Evolutionary conservation across 2,329 filamentous ascomycete genomes (phyloP).

Genomic region (Elsinoe fawcettii): DNA sequence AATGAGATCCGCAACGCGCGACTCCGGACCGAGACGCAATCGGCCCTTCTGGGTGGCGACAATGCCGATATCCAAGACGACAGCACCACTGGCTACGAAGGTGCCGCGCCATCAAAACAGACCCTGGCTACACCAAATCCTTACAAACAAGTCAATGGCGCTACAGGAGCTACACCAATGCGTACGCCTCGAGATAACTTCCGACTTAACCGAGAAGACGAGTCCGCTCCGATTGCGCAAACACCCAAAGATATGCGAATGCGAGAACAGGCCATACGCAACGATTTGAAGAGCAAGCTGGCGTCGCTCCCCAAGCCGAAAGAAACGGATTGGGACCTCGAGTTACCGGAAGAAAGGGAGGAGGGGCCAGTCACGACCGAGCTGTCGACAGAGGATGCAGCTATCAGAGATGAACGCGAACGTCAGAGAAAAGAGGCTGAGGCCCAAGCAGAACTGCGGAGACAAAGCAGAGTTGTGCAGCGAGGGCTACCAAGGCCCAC

Average conservation of each 20-base stretch:
- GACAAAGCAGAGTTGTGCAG: conserved; percentile 89
- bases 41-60: conserved; percentile 84
- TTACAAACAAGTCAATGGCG: conserved; percentile 52
- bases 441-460: conserved; percentile 62
- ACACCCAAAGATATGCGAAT: conserved; percentile 71
- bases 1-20: conserved; percentile 95
- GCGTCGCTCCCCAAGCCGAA: conserved; percentile 84
- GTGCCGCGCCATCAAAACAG: conserved; percentile 71
- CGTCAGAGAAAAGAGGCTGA: conserved; percentile 55
- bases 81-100: conserved; percentile 80
- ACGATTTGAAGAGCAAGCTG: conserved; percentile 64
- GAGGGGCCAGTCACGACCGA: conserved; percentile 49
- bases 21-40: conserved; percentile 86
- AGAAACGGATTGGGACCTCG: conserved; percentile 88
- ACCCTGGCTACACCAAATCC: conserved; percentile 88
- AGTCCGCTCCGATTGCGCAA: conserved; percentile 59
- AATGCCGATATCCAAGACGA: conserved; percentile 79
- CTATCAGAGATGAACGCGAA: conserved; percentile 66
- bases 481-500: conserved; percentile 69
- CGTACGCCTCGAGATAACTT: conserved; percentile 84
- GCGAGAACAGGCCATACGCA: conserved; percentile 60
- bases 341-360: conserved; percentile 73
- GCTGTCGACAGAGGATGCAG: conserved; percentile 57
- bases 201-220: conserved; percentile 66
- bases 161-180: conserved; percentile 77